Evolutionary conservation across 78 protist genomes (phyloP).

Genomic region (Dictyostelium brefeldianum): DNA sequence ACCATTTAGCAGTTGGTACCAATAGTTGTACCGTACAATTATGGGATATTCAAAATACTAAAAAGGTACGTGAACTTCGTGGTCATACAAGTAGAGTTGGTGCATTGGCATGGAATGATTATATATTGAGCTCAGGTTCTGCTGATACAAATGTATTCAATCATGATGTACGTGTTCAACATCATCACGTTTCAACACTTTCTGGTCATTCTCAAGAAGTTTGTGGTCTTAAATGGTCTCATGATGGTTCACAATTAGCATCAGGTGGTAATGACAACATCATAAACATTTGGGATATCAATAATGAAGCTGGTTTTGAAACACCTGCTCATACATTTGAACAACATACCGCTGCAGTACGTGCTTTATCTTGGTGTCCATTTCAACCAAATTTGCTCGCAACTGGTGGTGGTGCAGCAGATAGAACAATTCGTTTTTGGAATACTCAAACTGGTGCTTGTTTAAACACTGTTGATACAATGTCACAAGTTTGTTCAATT

Average conservation of each 20-base stretch:
- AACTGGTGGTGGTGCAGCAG: conserved; percentile 99
- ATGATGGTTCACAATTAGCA: conserved; percentile 97
- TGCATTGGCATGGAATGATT: conserved; percentile 98
- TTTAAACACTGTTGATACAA: conserved; percentile 94
- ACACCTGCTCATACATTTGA: conserved; percentile 80
- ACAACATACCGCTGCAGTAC: conserved; percentile 95
- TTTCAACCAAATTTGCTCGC: conserved; percentile 96
- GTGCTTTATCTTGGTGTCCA: conserved; percentile 99
- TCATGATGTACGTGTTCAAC: conserved; percentile 96
- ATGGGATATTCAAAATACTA: conserved; percentile 92
- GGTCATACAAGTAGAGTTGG: conserved; percentile 98
- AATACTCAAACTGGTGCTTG: conserved; percentile 96
- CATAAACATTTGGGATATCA: conserved; percentile 95
- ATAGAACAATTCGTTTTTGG: conserved; percentile 98
- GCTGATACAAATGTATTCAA: conserved; percentile 92
- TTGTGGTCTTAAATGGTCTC: conserved; percentile 99
- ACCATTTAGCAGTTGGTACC: conserved; percentile 97
- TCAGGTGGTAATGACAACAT: conserved; percentile 99
- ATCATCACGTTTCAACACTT: conserved; percentile 83
- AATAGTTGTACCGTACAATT: conserved; percentile 90
- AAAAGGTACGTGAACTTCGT: conserved; percentile 89
- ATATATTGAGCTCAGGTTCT: conserved; percentile 95
- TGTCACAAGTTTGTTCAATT: conserved; percentile 97
- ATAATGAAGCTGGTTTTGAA: conserved; percentile 36
- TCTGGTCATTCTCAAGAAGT: conserved; percentile 88